Evolutionary conservation across 306 rosid species (phyloP).

Genomic region (Quercus engelmannii): DNA sequence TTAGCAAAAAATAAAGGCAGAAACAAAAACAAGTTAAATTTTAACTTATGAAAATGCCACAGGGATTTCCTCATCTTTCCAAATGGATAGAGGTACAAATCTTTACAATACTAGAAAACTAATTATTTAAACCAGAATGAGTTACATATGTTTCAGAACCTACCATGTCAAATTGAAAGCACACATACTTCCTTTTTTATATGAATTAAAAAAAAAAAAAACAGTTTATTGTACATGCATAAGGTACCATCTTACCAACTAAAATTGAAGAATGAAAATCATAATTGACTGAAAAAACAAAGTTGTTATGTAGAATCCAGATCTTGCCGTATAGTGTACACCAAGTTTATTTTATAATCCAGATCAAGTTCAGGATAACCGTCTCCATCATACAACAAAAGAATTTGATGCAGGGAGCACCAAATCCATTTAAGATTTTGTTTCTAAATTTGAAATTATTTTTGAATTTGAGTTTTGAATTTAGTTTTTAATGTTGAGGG

Average conservation of each 20-base stretch:
- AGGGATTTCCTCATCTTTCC: too few species aligned
- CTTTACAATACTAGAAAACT: background rate
- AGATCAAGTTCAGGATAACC: background rate
- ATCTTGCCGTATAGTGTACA: background rate
- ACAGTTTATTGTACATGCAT: background rate
- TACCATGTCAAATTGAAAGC: background rate
- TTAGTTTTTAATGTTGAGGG: too few species aligned
- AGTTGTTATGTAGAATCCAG: background rate
- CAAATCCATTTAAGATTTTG: too few species aligned
- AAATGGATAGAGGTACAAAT: background rate
- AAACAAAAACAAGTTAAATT: background rate
- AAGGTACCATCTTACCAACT: background rate
- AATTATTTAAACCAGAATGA: background rate
- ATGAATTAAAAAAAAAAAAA: too few species aligned
- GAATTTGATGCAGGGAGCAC: too few species aligned
- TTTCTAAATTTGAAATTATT: too few species aligned
- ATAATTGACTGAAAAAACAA: background rate
- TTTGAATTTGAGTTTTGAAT: too few species aligned
- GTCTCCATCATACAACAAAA: background rate
- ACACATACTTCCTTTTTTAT: background rate
- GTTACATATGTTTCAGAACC: background rate
- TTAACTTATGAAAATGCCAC: too few species aligned
- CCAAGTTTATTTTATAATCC: background rate
- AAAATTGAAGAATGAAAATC: background rate
- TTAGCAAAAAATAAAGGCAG: slow-evolving; percentile 1